Conservation (phyloP, 352 stramenopile species). For the Aphanomyces astaci region DNA sequence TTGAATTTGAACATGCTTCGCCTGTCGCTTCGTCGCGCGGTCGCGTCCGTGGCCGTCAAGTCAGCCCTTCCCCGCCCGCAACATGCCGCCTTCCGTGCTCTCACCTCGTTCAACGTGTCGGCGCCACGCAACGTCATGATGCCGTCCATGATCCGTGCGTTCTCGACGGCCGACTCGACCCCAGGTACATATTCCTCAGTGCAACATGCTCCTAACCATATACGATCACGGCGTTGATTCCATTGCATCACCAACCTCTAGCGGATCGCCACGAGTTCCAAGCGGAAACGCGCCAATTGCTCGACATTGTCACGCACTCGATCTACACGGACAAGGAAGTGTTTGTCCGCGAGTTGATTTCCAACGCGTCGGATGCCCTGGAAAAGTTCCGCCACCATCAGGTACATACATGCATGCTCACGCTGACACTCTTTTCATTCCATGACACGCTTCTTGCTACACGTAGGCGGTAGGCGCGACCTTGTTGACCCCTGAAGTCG, state of each 20-base stretch:
- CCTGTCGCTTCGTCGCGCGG: background rate
- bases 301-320: conserved; percentile 98
- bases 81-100: background rate
- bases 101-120: background rate
- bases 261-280: conserved; percentile 87
- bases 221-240: too few relatives aligned
- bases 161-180: background rate
- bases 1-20: background rate
- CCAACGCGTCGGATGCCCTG: conserved; percentile 97
- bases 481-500: conserved; percentile 73
- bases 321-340: conserved; percentile 99
- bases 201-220: background rate
- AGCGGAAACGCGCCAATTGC: conserved; percentile 90
- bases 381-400: conserved; percentile 98
- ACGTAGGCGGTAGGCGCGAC: conserved; percentile 64
- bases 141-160: background rate
- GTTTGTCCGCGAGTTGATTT: conserved; percentile 98
- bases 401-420: conserved; percentile 23
- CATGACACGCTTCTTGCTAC: background rate
- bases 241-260: background rate
- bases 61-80: background rate
- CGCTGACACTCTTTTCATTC: conserved; percentile 13
- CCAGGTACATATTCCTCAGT: conserved; percentile 3
- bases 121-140: background rate
- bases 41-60: background rate